A percentile compares a stretch with the other conserved stretches of the same genome.
Conservation (phyloP, 202 grass and related monocot species). For the Bolboschoenoplectus hybrid region DNA sequence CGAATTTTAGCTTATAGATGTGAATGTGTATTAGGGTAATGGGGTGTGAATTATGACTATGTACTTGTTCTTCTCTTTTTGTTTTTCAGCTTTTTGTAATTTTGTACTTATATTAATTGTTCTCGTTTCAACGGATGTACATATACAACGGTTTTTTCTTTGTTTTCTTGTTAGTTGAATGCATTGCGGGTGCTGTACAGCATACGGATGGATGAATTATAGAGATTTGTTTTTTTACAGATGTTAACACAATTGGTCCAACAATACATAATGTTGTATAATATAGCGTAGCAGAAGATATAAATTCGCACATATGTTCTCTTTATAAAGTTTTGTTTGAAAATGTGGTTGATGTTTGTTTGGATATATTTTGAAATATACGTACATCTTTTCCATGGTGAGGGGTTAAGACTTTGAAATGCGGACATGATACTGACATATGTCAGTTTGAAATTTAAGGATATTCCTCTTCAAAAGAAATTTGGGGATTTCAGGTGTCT, state of each 20-base stretch:
- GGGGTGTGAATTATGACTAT: conserved; percentile 1
- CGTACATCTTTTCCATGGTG: neutral
- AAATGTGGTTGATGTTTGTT: neutral
- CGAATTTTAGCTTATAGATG: conserved; percentile 17
- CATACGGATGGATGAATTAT: too few relatives aligned
- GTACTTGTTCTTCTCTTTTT: neutral
- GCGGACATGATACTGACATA: neutral
- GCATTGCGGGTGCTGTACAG: neutral
- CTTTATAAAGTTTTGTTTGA: neutral
- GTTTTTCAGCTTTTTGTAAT: neutral
- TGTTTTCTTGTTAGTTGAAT: neutral
- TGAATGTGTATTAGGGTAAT: conserved; percentile 12
- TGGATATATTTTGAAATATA: neutral
- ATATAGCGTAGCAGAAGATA: too few relatives aligned
- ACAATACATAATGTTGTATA: too few relatives aligned
- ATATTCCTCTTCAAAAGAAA: neutral
- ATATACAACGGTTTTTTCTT: neutral
- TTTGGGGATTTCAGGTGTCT: neutral
- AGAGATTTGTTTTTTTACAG: too few relatives aligned
- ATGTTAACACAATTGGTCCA: too few relatives aligned
- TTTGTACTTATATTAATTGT: conserved; percentile 9
- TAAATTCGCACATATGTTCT: neutral
- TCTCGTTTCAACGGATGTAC: neutral
- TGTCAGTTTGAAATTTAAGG: conserved; percentile 30
- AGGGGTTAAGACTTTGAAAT: conserved; percentile 22